These are phyloP conservation scores for Ampelocalamus luodianensis DNA, from an alignment of 176 grass and related monocot genomes.

Conservation along the genomic window DNA sequence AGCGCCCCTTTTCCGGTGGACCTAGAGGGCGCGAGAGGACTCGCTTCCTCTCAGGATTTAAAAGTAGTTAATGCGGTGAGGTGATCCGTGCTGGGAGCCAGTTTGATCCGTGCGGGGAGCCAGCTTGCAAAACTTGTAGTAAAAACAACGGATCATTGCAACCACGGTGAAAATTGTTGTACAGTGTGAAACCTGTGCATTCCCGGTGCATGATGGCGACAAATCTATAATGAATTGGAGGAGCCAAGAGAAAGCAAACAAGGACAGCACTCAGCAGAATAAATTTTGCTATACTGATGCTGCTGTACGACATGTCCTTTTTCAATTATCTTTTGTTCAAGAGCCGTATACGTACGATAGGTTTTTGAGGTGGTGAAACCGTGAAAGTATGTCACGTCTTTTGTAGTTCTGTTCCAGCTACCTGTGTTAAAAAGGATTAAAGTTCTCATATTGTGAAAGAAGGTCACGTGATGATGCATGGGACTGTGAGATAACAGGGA, in stretches of 20 bases:
- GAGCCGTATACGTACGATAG: not conserved
- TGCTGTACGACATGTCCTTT: not conserved
- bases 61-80: too few relatives aligned
- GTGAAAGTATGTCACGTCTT: not conserved
- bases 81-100: not conserved
- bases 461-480: slow-evolving; percentile 14
- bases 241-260: not conserved
- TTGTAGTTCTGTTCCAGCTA: not conserved
- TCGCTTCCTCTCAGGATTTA: too few relatives aligned
- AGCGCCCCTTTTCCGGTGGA: too few relatives aligned
- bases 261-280: not conserved
- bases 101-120: not conserved
- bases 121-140: not conserved
- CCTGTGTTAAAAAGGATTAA: not conserved
- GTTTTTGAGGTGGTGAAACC: not conserved
- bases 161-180: not conserved
- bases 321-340: not conserved
- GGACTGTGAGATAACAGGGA: not conserved
- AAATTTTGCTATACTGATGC: not conserved
- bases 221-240: not conserved
- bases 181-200: not conserved
- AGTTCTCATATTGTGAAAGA: not conserved
- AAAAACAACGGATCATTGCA: not conserved
- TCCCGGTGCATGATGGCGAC: not conserved
- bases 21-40: too few relatives aligned